Percentiles rank a stretch among this genome's conserved stretches.
phyloP scores from a whole-genome alignment of 352 stramenopile genomes.

The Phytophthora ramorum region DNA sequence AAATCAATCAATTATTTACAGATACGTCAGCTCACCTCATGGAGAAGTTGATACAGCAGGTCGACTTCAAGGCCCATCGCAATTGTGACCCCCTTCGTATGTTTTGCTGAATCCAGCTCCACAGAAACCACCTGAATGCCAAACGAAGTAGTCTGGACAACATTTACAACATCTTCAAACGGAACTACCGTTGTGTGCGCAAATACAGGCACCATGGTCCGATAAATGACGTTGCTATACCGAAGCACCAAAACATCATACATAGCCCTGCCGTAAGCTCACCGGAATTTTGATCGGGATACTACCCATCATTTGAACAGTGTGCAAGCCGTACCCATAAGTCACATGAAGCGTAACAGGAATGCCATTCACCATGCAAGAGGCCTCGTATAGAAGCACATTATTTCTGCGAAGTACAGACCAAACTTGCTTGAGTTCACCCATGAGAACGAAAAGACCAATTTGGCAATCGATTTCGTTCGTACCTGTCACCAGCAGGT shows the following conservation, averaged over 20 bases:
- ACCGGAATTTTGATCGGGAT: background rate
- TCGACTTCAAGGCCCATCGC: constrained; percentile 82
- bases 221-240: constrained; percentile 68
- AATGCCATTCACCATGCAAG: constrained; percentile 75
- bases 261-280: constrained; percentile 1
- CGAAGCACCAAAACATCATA: background rate
- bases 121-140: constrained; percentile 73
- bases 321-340: constrained; percentile 52
- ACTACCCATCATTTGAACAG: background rate
- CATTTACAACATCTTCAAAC: constrained; percentile 61
- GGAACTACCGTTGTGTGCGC: constrained; percentile 67
- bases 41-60: constrained; percentile 73
- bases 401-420: constrained; percentile 47
- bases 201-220: constrained; percentile 81
- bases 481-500: constrained; percentile 39
- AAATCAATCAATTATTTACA: background rate
- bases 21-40: constrained; percentile 44
- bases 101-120: constrained; percentile 47
- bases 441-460: background rate
- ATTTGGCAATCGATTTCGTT: background rate
- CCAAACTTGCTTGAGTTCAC: background rate
- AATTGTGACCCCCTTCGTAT: constrained; percentile 68
- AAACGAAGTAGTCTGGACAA: constrained; percentile 65
- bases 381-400: constrained; percentile 83
- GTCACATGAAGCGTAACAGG: constrained; percentile 79